These are phyloP conservation scores for Favolaschia claudopus DNA, from an alignment of 768 basidiomycete genomes.

Conservation along the genomic window DNA sequence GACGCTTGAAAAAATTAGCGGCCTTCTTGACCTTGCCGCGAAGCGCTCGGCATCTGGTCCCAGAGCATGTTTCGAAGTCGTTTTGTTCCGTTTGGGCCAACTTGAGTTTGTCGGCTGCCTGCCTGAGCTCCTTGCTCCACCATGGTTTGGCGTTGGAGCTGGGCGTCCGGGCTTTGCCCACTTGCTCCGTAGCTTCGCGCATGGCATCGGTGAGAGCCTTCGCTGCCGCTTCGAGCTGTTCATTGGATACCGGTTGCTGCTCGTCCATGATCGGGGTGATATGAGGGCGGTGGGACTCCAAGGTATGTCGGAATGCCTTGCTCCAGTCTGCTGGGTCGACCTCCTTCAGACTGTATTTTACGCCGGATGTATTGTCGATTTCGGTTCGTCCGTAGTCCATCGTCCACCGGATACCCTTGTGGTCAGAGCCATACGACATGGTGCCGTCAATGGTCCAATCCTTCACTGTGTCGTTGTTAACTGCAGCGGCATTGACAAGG, in stretches of 20 bases:
- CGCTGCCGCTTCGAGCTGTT: constrained; percentile 2
- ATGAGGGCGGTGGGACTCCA: neutral
- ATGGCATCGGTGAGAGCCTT: constrained; percentile 3
- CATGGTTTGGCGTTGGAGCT: constrained; percentile 13
- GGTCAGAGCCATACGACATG: constrained; percentile 29
- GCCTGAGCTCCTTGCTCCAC: constrained; percentile 6
- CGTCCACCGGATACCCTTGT: constrained; percentile 27
- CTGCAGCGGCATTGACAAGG: constrained; percentile 23
- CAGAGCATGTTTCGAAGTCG: neutral
- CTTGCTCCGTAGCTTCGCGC: constrained; percentile 2
- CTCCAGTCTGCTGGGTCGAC: constrained; percentile 27
- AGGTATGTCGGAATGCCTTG: constrained; percentile 4
- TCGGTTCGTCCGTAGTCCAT: constrained; percentile 23
- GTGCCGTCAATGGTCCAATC: constrained; percentile 30
- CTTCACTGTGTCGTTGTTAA: constrained; percentile 6
- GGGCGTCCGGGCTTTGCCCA: neutral
- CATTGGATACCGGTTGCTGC: neutral
- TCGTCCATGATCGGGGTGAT: neutral
- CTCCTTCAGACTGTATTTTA: constrained; percentile 28
- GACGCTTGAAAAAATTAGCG: neutral
- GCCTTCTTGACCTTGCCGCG: too few species aligned
- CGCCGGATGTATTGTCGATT: constrained; percentile 25
- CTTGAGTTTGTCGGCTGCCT: neutral
- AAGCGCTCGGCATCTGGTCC: neutral
- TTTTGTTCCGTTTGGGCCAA: neutral